phyloP scores from a whole-genome alignment of 31 red algal species.

The Porphyra umbilicalis region DNA sequence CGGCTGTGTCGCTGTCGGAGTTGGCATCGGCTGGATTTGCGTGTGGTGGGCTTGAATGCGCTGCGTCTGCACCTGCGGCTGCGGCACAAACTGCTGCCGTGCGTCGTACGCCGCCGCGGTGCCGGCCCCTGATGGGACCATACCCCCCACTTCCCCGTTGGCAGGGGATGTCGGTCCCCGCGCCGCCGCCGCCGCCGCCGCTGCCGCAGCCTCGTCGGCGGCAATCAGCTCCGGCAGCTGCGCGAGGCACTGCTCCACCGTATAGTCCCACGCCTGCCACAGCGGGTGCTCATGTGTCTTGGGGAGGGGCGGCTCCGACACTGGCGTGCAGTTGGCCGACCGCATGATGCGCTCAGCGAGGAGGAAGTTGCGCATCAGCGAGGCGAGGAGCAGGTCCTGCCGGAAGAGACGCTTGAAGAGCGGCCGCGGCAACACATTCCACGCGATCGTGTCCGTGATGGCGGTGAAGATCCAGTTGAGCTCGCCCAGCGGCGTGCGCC shows the following conservation, averaged over 20 bases:
- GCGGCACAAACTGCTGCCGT: background rate
- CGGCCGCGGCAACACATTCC: constrained; percentile 79
- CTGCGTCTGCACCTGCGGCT: background rate
- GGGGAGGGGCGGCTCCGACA: constrained; percentile 58
- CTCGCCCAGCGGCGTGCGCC: constrained; percentile 88
- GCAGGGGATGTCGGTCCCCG: background rate
- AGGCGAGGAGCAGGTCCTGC: constrained; percentile 88
- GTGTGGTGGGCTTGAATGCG: background rate
- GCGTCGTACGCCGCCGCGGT: background rate
- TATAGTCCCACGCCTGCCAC: constrained; percentile 87
- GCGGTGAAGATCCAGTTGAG: constrained; percentile 97
- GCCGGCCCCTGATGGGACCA: background rate
- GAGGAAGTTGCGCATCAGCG: constrained; percentile 90
- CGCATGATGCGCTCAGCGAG: constrained; percentile 86
- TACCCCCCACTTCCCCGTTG: background rate
- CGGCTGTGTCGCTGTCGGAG: background rate
- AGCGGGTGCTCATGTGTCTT: constrained; percentile 70
- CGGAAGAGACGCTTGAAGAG: constrained; percentile 83
- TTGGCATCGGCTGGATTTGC: background rate
- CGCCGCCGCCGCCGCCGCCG: background rate
- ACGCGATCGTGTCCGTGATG: constrained; percentile 98
- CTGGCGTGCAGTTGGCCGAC: constrained; percentile 58
- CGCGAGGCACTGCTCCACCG: constrained; percentile 78
- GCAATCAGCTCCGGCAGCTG: constrained; percentile 66
- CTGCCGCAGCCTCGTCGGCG: background rate